Base-by-base conservation (phyloP, 2,329 filamentous ascomycete species). In the Tolypocladium album region DNA sequence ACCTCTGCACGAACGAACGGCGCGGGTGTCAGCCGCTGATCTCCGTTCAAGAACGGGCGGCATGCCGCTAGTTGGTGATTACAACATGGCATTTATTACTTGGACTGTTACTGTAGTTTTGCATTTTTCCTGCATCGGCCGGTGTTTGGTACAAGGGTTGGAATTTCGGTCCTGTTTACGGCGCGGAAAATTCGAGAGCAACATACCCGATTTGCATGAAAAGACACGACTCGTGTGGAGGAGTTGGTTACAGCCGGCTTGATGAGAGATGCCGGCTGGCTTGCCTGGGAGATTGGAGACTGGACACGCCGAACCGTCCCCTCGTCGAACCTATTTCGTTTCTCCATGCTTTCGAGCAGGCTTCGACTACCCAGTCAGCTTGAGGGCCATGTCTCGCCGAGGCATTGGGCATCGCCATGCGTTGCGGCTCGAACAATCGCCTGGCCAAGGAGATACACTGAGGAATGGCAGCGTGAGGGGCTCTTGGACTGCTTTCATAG, bases 1-100 rank as follows among this genome's bases (percentile, higher is more conserved):
- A 62, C 66, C 58, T 67, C 70, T 40, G 58, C 65, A 55, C 69
- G 68, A 52, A 65, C 69, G 36, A 74, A 75, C 59, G 73, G 72
- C 52, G 69, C 71, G 47, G 71, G 68, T 11, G 31, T 59, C 40
- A 45, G 60, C 53, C 58, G 62, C 40, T 64, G 60, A 63, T 34
- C 0, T 15, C n/a, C 34, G 38, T 22, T 20, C 50, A 55, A 47
- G 34, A 40, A n/a, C 38, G 15, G 17, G 8, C n/a, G 38, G 22
- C 55, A 38, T 38, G 43, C 57, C 22, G 59, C 47, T 43, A 20
- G 57, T 58, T 55, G 57, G 59, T 59, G 53, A 60, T 38, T n/a
- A 12, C 17, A 56, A 55, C 58, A 39, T 60, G 58, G 58, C 53
- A 47, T 36, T 45, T 42, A 27, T 60, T 43, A n/a, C 17, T 55